Evolutionary conservation across 2,329 filamentous ascomycete species (phyloP).

Genomic region (Neofusicoccum kwambonambiense): DNA sequence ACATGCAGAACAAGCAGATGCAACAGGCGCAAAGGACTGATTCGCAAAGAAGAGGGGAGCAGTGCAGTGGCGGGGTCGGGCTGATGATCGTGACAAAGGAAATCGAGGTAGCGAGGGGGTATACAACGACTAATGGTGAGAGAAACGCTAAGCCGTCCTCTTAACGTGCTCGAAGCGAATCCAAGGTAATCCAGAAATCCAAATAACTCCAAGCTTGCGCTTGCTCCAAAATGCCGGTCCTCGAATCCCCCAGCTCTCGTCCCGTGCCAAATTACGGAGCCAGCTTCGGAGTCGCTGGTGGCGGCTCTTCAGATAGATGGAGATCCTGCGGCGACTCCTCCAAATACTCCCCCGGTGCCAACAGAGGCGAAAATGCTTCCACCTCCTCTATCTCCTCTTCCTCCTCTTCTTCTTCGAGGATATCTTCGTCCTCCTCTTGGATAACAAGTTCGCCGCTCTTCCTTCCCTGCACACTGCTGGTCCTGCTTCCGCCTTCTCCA

Average conservation of each 20-base stretch:
- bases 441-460: slow-evolving; percentile 74
- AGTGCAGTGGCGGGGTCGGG: background rate
- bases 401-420: slow-evolving; percentile 23
- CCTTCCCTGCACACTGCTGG: slow-evolving; percentile 63
- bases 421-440: slow-evolving; percentile 42
- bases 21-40: background rate
- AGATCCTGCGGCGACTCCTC: slow-evolving; percentile 13
- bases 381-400: slow-evolving; percentile 21
- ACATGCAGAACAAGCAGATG: background rate
- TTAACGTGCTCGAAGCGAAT: background rate
- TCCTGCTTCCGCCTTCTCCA: slow-evolving; percentile 28
- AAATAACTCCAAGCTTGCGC: slow-evolving; percentile 2
- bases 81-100: background rate
- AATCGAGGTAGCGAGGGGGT: slow-evolving; percentile 10
- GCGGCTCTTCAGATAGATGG: slow-evolving; percentile 11
- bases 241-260: background rate
- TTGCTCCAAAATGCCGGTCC: background rate
- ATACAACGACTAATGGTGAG: slow-evolving; percentile 14
- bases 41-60: background rate
- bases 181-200: slow-evolving; percentile 5
- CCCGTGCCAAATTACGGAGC: background rate
- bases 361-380: slow-evolving; percentile 16
- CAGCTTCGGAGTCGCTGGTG: slow-evolving; percentile 2
- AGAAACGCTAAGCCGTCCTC: background rate
- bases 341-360: slow-evolving; percentile 29